A percentile compares a stretch with the other conserved stretches of the same genome.
Evolutionary conservation across 139 green algal species (phyloP).

Genomic region (Chlamydomonas schloesseri): DNA sequence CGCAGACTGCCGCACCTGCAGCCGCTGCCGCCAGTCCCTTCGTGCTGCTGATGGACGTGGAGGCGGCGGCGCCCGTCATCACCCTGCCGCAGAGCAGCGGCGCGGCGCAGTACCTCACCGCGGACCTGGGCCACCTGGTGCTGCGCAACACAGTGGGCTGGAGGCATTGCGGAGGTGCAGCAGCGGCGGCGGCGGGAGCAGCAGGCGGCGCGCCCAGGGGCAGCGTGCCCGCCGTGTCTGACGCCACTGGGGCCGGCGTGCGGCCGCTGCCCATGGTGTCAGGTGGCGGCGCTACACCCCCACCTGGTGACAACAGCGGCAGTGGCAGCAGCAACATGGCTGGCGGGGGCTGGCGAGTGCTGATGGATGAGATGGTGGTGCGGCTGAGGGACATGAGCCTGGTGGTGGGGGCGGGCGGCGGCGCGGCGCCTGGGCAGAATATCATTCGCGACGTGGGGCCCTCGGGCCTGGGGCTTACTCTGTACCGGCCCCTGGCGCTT

Average conservation of each 20-base stretch:
- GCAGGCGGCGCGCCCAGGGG: neutral
- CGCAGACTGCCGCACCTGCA: neutral
- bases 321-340: neutral
- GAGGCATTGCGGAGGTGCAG: constrained; percentile 41
- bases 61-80: constrained; percentile 82
- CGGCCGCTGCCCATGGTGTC: no score
- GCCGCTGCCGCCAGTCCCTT: constrained; percentile 13
- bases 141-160: constrained; percentile 71
- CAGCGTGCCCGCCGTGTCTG: no score
- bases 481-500: constrained; percentile 63
- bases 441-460: constrained; percentile 71
- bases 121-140: constrained; percentile 82
- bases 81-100: constrained; percentile 73
- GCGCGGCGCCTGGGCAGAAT: constrained; percentile 58
- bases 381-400: constrained; percentile 63
- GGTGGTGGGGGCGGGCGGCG: constrained; percentile 36
- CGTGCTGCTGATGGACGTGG: constrained; percentile 82
- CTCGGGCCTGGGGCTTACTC: constrained; percentile 49
- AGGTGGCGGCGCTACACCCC: no score
- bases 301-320: neutral
- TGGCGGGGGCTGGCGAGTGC: neutral
- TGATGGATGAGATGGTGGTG: constrained; percentile 61
- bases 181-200: neutral
- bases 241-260: no score
- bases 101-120: constrained; percentile 60